Percentiles rank a stretch among this genome's conserved stretches.
phyloP scores from a whole-genome alignment of 2,329 filamentous ascomycete species.

The Coniochaeta sp. region DNA sequence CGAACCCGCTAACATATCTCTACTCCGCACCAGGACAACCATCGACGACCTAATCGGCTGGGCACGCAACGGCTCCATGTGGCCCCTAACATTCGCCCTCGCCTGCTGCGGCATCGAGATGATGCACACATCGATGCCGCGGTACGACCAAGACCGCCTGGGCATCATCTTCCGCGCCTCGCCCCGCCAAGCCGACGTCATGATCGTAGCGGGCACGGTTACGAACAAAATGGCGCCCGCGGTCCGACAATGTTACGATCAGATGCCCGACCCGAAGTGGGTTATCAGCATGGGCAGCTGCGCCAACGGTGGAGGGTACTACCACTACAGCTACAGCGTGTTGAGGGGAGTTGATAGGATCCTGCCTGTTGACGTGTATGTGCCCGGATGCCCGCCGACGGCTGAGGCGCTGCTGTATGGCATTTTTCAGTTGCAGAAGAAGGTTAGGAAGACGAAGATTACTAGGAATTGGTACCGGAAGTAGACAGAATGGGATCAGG shows the following conservation, averaged over 20 bases:
- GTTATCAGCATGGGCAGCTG: slow-evolving; percentile 69
- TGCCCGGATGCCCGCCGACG: slow-evolving; percentile 54
- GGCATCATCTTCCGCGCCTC: too few relatives aligned
- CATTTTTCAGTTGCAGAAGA: slow-evolving; percentile 36
- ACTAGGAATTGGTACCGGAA: not conserved
- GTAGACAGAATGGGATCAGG: slow-evolving; percentile 43
- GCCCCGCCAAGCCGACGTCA: too few relatives aligned
- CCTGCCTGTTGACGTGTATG: slow-evolving; percentile 61
- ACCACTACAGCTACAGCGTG: slow-evolving; percentile 66
- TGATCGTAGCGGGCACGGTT: slow-evolving; percentile 88
- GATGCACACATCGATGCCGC: slow-evolving; percentile 84
- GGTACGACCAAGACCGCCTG: slow-evolving; percentile 80
- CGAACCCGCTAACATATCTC: not conserved
- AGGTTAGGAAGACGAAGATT: not conserved
- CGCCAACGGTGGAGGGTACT: slow-evolving; percentile 66
- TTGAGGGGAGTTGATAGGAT: slow-evolving; percentile 59
- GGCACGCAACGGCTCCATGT: slow-evolving; percentile 76
- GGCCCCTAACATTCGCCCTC: slow-evolving; percentile 83
- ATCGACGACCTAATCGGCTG: slow-evolving; percentile 60
- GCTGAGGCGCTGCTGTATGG: slow-evolving; percentile 42
- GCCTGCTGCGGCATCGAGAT: slow-evolving; percentile 88
- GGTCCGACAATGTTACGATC: slow-evolving; percentile 84
- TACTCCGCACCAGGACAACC: not conserved
- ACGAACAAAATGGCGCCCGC: slow-evolving; percentile 97
- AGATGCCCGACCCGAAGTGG: slow-evolving; percentile 90